Evolutionary conservation across 2,329 filamentous ascomycete species (phyloP).

Genomic region (Fusarium nodosum): DNA sequence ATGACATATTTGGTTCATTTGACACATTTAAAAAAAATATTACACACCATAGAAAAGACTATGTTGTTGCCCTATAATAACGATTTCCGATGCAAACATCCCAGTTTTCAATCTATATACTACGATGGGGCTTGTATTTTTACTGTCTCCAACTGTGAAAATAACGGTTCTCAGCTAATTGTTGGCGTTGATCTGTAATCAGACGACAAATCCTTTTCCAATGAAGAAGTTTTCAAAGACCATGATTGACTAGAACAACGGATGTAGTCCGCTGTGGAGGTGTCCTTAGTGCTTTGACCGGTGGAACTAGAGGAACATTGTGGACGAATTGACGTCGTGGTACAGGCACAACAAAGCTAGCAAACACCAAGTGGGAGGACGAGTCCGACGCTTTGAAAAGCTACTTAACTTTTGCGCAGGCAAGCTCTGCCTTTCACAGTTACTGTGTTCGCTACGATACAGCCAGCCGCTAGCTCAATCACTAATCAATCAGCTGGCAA

Average conservation of each 20-base stretch:
- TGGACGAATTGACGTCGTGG: background rate
- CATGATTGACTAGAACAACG: background rate
- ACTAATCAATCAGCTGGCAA: background rate
- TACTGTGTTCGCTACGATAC: background rate
- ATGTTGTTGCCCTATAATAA: rapidly evolving
- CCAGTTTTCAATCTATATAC: background rate
- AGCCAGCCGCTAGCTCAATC: background rate
- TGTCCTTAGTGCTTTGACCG: background rate
- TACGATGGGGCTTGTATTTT: background rate
- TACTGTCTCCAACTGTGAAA: background rate
- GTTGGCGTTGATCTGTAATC: background rate
- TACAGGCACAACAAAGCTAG: conserved; percentile 1
- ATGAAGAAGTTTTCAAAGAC: background rate
- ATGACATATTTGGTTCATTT: background rate
- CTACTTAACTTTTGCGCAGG: conserved; percentile 1
- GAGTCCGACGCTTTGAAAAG: background rate
- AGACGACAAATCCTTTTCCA: background rate
- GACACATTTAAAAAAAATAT: background rate
- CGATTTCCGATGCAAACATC: background rate
- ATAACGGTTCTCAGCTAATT: background rate
- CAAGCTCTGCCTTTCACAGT: background rate
- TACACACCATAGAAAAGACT: background rate
- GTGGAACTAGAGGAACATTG: background rate
- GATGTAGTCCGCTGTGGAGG: background rate
- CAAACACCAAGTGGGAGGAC: background rate